These are phyloP conservation scores for Colletotrichum sp. DNA, from an alignment of 2,329 filamentous ascomycete genomes.

Conservation along the genomic window DNA sequence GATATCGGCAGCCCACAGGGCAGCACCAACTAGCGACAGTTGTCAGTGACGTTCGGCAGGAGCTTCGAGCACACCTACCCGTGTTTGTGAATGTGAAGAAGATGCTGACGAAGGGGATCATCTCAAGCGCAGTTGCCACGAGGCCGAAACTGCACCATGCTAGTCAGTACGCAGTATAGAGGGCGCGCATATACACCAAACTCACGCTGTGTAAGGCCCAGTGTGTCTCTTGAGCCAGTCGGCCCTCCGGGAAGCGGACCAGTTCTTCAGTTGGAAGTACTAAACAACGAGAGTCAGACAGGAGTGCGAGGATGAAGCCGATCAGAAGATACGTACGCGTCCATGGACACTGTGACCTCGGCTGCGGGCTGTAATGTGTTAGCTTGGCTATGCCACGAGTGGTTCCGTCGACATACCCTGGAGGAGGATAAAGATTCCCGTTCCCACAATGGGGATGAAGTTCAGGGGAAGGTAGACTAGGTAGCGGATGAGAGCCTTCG, in stretches of 20 bases:
- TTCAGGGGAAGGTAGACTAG: constrained; percentile 90
- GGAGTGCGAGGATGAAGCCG: background rate
- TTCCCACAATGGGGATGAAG: constrained; percentile 90
- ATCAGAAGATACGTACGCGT: constrained; percentile 47
- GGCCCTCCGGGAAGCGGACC: constrained; percentile 68
- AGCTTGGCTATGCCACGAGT: background rate
- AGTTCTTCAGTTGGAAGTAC: constrained; percentile 93
- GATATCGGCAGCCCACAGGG: constrained; percentile 91
- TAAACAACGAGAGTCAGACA: constrained; percentile 39
- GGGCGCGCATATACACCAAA: background rate
- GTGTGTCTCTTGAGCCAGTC: constrained; percentile 74
- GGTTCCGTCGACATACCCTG: constrained; percentile 59
- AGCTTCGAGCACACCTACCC: constrained; percentile 43
- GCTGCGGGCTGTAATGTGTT: constrained; percentile 33
- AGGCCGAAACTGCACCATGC: constrained; percentile 67
- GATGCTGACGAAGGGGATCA: constrained; percentile 82
- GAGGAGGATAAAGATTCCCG: constrained; percentile 77
- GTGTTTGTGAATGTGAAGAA: constrained; percentile 91
- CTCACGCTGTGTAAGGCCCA: constrained; percentile 80
- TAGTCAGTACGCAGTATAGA: constrained; percentile 8
- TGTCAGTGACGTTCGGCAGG: constrained; percentile 22
- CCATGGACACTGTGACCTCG: constrained; percentile 57
- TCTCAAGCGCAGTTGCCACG: constrained; percentile 80
- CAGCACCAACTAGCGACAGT: constrained; percentile 72
- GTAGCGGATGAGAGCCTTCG: constrained; percentile 74